Conservation (phyloP, 139 green algal species). For the Volvox reticuliferus region DNA sequence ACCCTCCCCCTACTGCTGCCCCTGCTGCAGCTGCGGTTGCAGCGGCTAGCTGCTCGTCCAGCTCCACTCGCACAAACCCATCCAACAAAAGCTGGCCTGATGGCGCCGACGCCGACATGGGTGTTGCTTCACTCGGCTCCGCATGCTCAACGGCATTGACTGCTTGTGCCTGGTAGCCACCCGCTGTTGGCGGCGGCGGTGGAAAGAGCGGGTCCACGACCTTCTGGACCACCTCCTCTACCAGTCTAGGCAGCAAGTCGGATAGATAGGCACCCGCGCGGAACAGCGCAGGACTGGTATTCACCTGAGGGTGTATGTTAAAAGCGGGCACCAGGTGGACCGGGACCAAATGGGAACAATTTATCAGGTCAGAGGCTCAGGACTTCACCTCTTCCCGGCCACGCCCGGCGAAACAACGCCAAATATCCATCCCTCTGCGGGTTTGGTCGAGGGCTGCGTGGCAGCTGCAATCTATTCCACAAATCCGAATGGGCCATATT, state of each 20-base stretch:
- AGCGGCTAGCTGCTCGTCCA: neutral
- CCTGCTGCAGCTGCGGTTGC: neutral
- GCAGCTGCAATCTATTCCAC: too few species aligned
- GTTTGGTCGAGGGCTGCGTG: too few species aligned
- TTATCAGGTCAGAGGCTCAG: too few species aligned
- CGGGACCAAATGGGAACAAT: too few species aligned
- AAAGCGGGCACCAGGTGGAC: too few species aligned
- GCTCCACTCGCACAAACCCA: conserved; percentile 12
- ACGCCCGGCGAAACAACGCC: too few species aligned
- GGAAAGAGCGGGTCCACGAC: conserved; percentile 59
- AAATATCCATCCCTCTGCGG: too few species aligned
- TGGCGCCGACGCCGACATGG: neutral
- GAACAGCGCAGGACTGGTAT: conserved; percentile 72
- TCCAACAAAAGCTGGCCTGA: neutral
- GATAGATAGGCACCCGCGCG: conserved; percentile 57
- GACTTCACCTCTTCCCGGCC: too few species aligned
- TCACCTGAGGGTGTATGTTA: conserved; percentile 54
- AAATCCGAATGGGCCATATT: too few species aligned
- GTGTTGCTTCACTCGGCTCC: neutral
- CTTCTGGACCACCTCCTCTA: conserved; percentile 72
- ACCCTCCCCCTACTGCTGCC: neutral
- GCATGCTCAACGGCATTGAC: neutral
- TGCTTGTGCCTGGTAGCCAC: too few species aligned
- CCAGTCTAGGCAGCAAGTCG: conserved; percentile 63
- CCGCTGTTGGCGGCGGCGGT: conserved; percentile 5